Percentiles rank a stretch among this genome's conserved stretches.
Evolutionary conservation across 257 asterid species (phyloP).

Genomic region (Solanum ossicruentum): DNA sequence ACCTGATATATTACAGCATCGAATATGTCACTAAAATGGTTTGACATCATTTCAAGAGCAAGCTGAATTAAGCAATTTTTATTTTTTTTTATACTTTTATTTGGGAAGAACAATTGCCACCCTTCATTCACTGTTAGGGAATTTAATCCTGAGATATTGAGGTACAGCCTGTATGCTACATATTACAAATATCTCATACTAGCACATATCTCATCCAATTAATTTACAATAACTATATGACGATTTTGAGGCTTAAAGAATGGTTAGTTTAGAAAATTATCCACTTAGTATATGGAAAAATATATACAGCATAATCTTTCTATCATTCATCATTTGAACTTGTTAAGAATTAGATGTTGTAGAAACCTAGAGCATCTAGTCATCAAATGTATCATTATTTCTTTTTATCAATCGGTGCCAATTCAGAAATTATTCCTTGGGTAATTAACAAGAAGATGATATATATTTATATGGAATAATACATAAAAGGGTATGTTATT

Average conservation of each 20-base stretch:
- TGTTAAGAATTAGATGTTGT: neutral
- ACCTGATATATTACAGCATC: neutral
- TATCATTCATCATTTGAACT: neutral
- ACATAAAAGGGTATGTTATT: neutral
- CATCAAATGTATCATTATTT: neutral
- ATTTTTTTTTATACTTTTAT: neutral
- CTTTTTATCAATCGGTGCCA: neutral
- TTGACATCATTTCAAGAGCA: too few relatives aligned
- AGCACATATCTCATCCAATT: neutral
- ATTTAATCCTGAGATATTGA: neutral
- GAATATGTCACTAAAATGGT: neutral
- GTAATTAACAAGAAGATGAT: too few relatives aligned
- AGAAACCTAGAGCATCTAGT: neutral
- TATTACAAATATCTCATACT: neutral
- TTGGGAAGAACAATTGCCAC: neutral
- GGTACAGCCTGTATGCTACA: neutral
- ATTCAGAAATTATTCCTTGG: neutral
- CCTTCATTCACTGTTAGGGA: neutral
- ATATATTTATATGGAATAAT: neutral
- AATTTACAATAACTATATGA: neutral
- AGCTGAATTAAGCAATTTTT: neutral
- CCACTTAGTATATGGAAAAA: neutral
- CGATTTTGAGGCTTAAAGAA: neutral
- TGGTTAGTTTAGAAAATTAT: neutral
- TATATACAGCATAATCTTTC: neutral